These are phyloP conservation scores for Hanseniaspora sp. DNA, from an alignment of 1,139 yeast genomes.

Conservation along the genomic window DNA sequence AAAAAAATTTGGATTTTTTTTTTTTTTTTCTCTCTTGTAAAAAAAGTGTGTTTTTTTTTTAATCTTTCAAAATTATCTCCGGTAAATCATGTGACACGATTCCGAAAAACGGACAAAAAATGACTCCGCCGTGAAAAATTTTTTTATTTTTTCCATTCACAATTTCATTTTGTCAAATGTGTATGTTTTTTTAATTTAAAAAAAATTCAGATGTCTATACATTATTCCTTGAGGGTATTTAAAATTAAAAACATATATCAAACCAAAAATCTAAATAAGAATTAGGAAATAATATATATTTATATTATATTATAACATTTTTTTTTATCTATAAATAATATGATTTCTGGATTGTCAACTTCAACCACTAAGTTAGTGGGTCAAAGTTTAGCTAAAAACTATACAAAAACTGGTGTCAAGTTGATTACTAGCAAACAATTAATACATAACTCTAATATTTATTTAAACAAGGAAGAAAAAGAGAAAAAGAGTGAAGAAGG, in stretches of 20 bases:
- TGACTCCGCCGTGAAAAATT: neutral
- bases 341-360: neutral
- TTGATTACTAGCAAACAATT: neutral
- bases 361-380: neutral
- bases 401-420: neutral
- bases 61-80: no score
- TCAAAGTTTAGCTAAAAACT: neutral
- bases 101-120: neutral
- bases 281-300: no score
- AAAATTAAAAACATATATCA: no score
- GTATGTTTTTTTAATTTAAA: no score
- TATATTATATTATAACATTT: no score
- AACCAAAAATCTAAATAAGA: no score
- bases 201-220: no score
- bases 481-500: neutral
- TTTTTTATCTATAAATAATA: neutral
- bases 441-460: neutral
- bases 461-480: constrained; percentile 3
- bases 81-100: neutral
- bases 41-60: no score
- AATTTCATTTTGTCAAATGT: neutral
- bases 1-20: no score
- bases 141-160: neutral
- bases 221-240: no score
- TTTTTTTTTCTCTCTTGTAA: no score